Evolutionary conservation across 768 basidiomycete species (phyloP), one percentile per base, ranked within the genome.

Genomic region (Rossbeevera mucosa): DNA sequence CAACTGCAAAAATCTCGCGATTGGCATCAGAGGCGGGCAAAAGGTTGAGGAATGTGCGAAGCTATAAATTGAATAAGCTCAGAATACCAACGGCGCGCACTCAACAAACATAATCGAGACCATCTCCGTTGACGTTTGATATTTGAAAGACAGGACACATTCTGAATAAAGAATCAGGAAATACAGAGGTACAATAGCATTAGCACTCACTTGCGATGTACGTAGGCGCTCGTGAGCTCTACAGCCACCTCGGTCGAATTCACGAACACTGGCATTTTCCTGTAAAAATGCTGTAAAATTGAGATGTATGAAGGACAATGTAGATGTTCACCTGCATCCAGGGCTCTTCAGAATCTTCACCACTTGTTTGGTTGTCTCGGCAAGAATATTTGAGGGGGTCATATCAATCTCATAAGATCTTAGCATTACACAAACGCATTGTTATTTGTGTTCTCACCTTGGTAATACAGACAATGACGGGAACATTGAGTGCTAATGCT

Each of bases 111-210:
- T 80, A 76, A 61, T 91, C 85, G 11, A 95, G 80, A 4, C 94
- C 92, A 59, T 90, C 81, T n/a, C 94, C 95, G 1, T 92, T 94
- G 13, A 96, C 91, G 65, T 97, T 98, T 3, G 94, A 96, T 20
- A 94, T 74, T 64, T 87, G 86, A 71, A 95, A 94, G 53, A 95
- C 85, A 0, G 94, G 94, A 62, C 91, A 94, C 64, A 95, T 66
- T 64, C 91, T 94, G 45, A 40, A 33, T 40, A 43, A n/a, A 54
- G 33, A 36, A 24, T 61, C 40, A 55, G 47, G 29, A 29, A 48
- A 28, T 38, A 43, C 30, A 31, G n/a, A n/a, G 22, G 11, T 7
- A 5, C 16, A 29, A 44, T 14, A 36, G 50, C 40, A n/a, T 31
- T 26, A 46, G 12, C 31, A 60, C 74, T 53, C 42, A 88, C 91